These are phyloP conservation scores for Colletotrichum siamense DNA, from an alignment of 2,329 filamentous ascomycete genomes.

Conservation along the genomic window DNA sequence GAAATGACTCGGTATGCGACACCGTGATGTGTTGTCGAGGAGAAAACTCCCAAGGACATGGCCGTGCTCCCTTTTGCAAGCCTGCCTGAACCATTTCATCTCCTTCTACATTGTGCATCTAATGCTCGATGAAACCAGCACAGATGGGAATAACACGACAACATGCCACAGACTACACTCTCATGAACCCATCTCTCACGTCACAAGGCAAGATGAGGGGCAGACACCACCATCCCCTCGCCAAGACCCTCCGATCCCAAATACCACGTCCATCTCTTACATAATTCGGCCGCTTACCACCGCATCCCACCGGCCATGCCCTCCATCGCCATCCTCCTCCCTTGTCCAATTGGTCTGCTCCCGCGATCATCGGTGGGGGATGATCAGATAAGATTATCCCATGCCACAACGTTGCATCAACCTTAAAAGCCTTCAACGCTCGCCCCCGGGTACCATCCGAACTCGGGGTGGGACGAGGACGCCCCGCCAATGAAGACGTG, in stretches of 20 bases:
- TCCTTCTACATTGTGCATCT: not conserved
- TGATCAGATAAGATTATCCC: constrained; percentile 7
- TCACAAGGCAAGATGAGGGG: not conserved
- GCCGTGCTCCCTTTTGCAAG: fast-evolving
- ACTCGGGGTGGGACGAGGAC: not conserved
- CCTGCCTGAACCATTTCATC: not conserved
- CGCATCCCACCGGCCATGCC: not conserved
- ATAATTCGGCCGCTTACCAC: not conserved
- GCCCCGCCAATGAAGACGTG: not conserved
- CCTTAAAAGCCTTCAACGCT: not conserved
- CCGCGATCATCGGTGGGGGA: not conserved
- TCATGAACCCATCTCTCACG: not conserved
- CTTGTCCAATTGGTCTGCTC: not conserved
- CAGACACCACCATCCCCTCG: not conserved
- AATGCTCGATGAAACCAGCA: not conserved
- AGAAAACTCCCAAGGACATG: fast-evolving
- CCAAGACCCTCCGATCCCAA: not conserved
- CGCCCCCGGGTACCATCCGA: not conserved
- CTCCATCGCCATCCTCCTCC: not conserved
- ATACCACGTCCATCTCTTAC: not conserved
- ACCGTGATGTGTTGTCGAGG: not conserved
- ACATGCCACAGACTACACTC: not conserved
- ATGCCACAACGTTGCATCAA: not conserved
- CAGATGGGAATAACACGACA: fast-evolving
- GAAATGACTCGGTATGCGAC: not conserved